phyloP scores from a whole-genome alignment of 2,329 filamentous ascomycete genomes.

The Stylonectria norvegica region DNA sequence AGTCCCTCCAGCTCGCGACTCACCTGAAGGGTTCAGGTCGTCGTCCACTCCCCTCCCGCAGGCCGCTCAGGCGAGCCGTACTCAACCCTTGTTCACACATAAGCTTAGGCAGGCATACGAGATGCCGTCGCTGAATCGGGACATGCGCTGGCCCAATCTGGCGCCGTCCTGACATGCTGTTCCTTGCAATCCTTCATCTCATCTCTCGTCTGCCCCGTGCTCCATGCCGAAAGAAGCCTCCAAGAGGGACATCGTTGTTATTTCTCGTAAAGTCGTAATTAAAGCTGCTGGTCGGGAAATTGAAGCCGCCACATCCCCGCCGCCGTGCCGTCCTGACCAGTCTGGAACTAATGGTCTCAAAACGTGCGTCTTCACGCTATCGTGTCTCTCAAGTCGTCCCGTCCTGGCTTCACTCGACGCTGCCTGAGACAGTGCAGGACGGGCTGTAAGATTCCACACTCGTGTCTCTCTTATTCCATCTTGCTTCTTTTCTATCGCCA shows the following conservation, averaged over 20 bases:
- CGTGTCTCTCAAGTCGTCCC: too few species aligned
- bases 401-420: slow-evolving; percentile 8
- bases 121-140: slow-evolving; percentile 20
- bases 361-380: too few species aligned
- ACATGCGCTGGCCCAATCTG: slow-evolving; percentile 18
- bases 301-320: neutral
- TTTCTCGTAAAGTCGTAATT: neutral
- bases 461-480: slow-evolving; percentile 12
- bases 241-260: neutral
- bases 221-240: slow-evolving; percentile 1
- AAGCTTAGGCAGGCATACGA: slow-evolving; percentile 10
- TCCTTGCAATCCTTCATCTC: too few species aligned
- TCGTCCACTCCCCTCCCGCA: slow-evolving; percentile 3
- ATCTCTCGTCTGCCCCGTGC: slow-evolving; percentile 8
- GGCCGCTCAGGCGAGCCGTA: slow-evolving; percentile 5
- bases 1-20: slow-evolving; percentile 5
- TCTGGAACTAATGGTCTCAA: neutral
- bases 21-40: slow-evolving; percentile 24
- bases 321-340: too few species aligned
- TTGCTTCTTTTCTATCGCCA: too few species aligned
- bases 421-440: slow-evolving; percentile 21
- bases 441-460: too few species aligned
- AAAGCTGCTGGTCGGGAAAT: neutral
- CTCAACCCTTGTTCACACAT: slow-evolving; percentile 9
- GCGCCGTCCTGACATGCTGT: slow-evolving; percentile 13